phyloP scores from a whole-genome alignment of 441 rosid species.

The Populus hybrid region DNA sequence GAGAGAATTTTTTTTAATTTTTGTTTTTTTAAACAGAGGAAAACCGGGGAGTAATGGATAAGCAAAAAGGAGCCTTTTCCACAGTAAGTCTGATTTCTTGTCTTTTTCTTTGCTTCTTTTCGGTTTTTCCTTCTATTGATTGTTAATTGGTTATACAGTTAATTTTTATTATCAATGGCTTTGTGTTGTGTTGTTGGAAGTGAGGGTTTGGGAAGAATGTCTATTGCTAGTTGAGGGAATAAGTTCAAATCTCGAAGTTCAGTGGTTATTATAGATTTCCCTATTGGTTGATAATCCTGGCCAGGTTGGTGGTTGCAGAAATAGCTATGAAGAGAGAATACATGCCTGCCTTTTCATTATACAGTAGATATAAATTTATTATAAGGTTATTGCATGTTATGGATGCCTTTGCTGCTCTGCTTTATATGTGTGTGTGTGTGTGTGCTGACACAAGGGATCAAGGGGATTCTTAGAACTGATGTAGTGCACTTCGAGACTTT shows the following conservation, averaged over 20 bases:
- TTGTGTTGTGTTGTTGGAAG: not conserved
- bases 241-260: not conserved
- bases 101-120: not conserved
- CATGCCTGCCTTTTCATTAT: not conserved
- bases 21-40: slow-evolving; percentile 27
- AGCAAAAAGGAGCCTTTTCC: slow-evolving; percentile 21
- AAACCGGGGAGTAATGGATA: slow-evolving; percentile 26
- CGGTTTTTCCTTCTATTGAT: not conserved
- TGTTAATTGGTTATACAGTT: not conserved
- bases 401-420: not conserved
- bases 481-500: not conserved
- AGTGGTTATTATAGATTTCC: not conserved
- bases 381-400: not conserved
- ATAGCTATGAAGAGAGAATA: not conserved
- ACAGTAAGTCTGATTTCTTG: slow-evolving; percentile 37
- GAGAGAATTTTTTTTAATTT: not conserved
- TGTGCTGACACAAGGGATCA: not conserved
- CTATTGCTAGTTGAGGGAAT: not conserved
- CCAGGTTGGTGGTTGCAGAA: not conserved
- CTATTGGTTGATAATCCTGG: not conserved
- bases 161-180: not conserved
- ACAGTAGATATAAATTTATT: not conserved
- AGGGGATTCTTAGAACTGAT: not conserved
- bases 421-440: not conserved
- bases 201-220: not conserved